Evolutionary conservation across 345 rosid species (phyloP).

Genomic region (Hypericum perforatum): DNA sequence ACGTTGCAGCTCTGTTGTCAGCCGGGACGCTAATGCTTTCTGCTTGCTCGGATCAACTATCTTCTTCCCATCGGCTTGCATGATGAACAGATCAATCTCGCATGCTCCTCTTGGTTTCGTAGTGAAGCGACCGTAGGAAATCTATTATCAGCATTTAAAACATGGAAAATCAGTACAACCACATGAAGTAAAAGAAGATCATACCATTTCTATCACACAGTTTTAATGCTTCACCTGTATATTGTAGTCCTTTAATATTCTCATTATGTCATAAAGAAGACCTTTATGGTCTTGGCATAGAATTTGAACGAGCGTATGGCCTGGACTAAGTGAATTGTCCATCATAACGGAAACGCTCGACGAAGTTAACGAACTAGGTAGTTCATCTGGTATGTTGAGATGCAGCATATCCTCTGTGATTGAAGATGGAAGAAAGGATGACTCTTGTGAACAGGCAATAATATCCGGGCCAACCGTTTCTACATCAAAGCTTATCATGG

Average conservation of each 20-base stretch:
- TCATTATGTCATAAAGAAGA: constrained; percentile 54
- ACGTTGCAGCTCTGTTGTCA: constrained; percentile 47
- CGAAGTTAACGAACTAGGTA: constrained; percentile 27
- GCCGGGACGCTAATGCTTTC: constrained; percentile 46
- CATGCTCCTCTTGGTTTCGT: constrained; percentile 30
- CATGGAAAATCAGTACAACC: neutral
- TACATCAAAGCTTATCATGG: constrained; percentile 55
- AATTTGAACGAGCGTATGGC: constrained; percentile 51
- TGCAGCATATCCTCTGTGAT: constrained; percentile 38
- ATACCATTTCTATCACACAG: neutral
- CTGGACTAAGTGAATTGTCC: constrained; percentile 51
- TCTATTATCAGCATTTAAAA: constrained; percentile 16
- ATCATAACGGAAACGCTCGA: constrained; percentile 28
- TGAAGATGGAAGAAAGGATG: constrained; percentile 47
- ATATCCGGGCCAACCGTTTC: constrained; percentile 42
- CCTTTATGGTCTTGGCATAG: constrained; percentile 65
- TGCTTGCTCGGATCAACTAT: constrained; percentile 47
- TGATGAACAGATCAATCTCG: constrained; percentile 52
- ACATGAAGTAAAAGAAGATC: neutral
- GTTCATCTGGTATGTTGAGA: constrained; percentile 31
- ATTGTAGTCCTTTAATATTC: constrained; percentile 56
- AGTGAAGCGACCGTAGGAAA: constrained; percentile 58
- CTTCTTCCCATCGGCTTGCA: constrained; percentile 57
- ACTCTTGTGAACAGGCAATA: constrained; percentile 50
- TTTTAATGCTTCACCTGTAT: constrained; percentile 34